Evolutionary conservation across 1,284 basidiomycete species (phyloP).

Genomic region (Sporisorium sorghi): DNA sequence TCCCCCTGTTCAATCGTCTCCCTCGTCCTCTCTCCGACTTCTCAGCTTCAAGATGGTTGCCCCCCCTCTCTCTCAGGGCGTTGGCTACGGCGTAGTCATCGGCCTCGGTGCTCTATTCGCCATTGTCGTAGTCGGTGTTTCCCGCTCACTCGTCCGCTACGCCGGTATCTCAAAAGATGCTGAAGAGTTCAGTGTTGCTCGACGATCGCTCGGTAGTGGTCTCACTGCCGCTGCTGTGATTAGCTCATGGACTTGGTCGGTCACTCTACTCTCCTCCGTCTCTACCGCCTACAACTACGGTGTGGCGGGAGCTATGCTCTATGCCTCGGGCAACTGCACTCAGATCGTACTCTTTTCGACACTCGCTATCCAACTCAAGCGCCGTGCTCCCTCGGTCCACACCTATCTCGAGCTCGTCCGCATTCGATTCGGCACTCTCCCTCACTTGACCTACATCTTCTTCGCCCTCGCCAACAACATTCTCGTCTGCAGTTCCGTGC

Average conservation of each 20-base stretch:
- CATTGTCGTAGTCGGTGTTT: constrained; percentile 57
- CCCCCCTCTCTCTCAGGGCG: constrained; percentile 62
- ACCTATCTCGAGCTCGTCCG: constrained; percentile 61
- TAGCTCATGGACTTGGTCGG: constrained; percentile 62
- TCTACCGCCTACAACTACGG: constrained; percentile 63
- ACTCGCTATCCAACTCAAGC: constrained; percentile 62
- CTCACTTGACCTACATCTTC: constrained; percentile 61
- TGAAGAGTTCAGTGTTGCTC: constrained; percentile 58
- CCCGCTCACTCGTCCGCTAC: constrained; percentile 48
- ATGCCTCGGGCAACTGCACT: constrained; percentile 59
- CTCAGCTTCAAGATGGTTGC: constrained; percentile 12
- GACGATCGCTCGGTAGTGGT: constrained; percentile 58
- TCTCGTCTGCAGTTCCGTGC: constrained; percentile 56
- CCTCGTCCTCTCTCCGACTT: not conserved
- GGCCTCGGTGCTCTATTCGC: constrained; percentile 66
- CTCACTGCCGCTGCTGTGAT: constrained; percentile 62
- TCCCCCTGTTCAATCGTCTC: not conserved
- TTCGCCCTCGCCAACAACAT: constrained; percentile 64
- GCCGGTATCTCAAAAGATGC: constrained; percentile 48
- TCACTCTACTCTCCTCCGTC: constrained; percentile 56
- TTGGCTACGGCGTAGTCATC: constrained; percentile 66
- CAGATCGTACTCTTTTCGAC: constrained; percentile 62
- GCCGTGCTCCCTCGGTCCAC: constrained; percentile 56
- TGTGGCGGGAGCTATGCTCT: constrained; percentile 59
- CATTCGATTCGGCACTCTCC: constrained; percentile 52